Base-by-base conservation (phyloP, 176 grass and related monocot genomes). In the Aegilops bicornis region DNA sequence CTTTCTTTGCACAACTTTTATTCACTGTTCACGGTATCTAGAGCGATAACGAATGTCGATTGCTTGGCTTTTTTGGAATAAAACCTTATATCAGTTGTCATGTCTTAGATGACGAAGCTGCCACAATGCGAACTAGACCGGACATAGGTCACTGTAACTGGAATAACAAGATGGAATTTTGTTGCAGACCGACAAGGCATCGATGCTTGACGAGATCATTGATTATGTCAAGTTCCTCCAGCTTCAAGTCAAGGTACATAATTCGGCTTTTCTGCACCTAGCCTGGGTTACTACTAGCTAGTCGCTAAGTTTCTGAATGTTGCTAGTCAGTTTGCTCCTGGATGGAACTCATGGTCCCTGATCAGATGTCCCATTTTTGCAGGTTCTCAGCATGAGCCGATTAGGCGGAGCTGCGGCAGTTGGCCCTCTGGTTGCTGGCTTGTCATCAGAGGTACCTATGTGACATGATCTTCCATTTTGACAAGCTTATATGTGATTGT, bases 221-320 rank as follows among this genome's bases (percentile, higher is more conserved):
- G 97, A 99, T 86, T 96, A 99, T 83, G 97, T 99, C 23, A 99
- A 99, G 68, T 99, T 99, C 83, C 97, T 99, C 35, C 97, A 99
- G 87, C 89, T 99, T 47, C 97, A 99, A 91, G 97, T 99, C 92
- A 99, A 99, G 92, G 97, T 92, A 52, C 48, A 52, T 52, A 62
- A 42, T 79, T 79, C 6, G 48, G 11, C 64, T 77, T 81, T 80
- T 43, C 29, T 70, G 11, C 81, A 74, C 58, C 67, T 75, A 79
- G 22, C 37, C 35, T 69, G 73, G 60, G 25, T 75, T 79, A 74
- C 84, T 79, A 65, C 31, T 23, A 4, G 56, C 16, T 59, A 33
- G 37, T 24, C 3, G 31, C 74, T 48, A 36, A 35, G 7, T 79
- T 74, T 29, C 42, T 64, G 40, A 42, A 58, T 79, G 45, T 22